A percentile compares a stretch with the other conserved stretches of the same genome.
Conservation (phyloP, 148 eudicot species). For the Arbutus unedo region DNA sequence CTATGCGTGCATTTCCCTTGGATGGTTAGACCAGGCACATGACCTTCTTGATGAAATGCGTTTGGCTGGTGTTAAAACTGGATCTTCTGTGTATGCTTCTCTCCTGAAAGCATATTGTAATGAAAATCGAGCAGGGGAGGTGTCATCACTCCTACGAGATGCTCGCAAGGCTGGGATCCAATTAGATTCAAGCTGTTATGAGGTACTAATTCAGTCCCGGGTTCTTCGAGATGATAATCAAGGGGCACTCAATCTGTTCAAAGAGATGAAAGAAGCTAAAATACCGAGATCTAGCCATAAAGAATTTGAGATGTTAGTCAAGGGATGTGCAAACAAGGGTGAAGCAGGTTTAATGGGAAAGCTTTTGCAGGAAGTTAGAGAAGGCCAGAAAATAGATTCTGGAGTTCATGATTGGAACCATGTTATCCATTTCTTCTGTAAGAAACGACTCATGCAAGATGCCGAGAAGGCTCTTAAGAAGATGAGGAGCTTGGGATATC, state of each 20-base stretch:
- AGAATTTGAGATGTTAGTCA: slow-evolving; percentile 54
- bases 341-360: slow-evolving; percentile 72
- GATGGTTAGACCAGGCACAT: slow-evolving; percentile 89
- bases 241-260: slow-evolving; percentile 76
- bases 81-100: slow-evolving; percentile 61
- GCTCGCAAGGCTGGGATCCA: slow-evolving; percentile 81
- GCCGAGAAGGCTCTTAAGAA: slow-evolving; percentile 96
- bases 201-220: slow-evolving; percentile 51
- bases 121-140: slow-evolving; percentile 54
- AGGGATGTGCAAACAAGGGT: slow-evolving; percentile 39
- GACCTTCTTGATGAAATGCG: slow-evolving; percentile 92
- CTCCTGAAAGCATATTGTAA: slow-evolving; percentile 86
- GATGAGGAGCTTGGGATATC: slow-evolving; percentile 79
- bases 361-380: slow-evolving; percentile 80
- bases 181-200: slow-evolving; percentile 74
- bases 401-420: slow-evolving; percentile 96
- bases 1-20: slow-evolving; percentile 73
- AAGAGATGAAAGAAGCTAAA: slow-evolving; percentile 94
- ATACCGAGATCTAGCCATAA: slow-evolving; percentile 49
- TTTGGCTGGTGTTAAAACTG: slow-evolving; percentile 65
- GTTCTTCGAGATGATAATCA: slow-evolving; percentile 66
- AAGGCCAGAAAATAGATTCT: slow-evolving; percentile 61
- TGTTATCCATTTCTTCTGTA: slow-evolving; percentile 83
- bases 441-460: slow-evolving; percentile 88
- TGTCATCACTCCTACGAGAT: slow-evolving; percentile 58